Conservation (phyloP, 2,329 filamentous ascomycete genomes). For the Davidsoniella eucalypti region DNA sequence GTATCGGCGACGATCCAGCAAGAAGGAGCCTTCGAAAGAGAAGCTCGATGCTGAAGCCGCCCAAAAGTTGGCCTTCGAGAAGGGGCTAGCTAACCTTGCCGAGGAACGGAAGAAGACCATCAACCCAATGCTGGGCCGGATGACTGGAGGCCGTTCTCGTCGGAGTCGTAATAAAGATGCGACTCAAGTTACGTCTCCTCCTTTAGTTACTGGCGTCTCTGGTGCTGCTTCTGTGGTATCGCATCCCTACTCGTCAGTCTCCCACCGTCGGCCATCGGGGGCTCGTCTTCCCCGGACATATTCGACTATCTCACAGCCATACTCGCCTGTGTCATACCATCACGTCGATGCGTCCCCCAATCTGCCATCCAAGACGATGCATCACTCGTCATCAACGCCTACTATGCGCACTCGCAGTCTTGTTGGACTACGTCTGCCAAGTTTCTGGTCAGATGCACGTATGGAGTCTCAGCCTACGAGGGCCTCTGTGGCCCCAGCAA, state of each 20-base stretch:
- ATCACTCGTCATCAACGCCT: conserved; percentile 1
- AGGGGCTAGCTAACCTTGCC: conserved; percentile 7
- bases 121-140: conserved; percentile 11
- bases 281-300: not conserved
- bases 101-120: conserved; percentile 11
- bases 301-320: not conserved
- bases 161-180: conserved; percentile 3
- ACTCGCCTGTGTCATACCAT: not conserved
- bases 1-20: not conserved
- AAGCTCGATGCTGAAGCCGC: not conserved
- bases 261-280: not conserved
- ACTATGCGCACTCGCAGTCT: conserved; percentile 24
- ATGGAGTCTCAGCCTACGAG: conserved; percentile 9
- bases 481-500: too few species aligned
- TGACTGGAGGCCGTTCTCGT: conserved; percentile 6
- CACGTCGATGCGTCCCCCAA: not conserved
- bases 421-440: conserved; percentile 11
- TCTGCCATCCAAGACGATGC: not conserved
- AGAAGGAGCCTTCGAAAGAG: not conserved
- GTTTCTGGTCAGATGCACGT: conserved; percentile 2
- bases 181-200: not conserved
- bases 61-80: conserved; percentile 11
- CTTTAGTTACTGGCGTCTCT: not conserved
- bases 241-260: not conserved
- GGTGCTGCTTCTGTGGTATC: not conserved